Evolutionary conservation across 768 basidiomycete species (phyloP).

Genomic region (Lactifluus pinguis): DNA sequence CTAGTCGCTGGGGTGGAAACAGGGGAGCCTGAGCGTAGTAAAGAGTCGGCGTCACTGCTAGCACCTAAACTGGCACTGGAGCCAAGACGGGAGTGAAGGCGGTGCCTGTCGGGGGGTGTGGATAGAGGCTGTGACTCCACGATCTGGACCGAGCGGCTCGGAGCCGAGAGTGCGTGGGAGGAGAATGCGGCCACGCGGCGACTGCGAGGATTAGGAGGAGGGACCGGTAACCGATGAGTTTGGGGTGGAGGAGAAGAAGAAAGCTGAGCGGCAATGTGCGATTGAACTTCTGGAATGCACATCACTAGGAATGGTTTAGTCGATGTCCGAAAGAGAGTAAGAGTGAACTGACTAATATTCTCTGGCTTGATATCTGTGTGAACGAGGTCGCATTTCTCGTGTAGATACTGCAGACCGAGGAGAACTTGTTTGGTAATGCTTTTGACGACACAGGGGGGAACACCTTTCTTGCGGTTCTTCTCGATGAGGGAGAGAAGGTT

Average conservation of each 20-base stretch:
- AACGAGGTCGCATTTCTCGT: conserved; percentile 86
- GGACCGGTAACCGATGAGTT: conserved; percentile 74
- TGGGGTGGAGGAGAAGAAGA: conserved; percentile 60
- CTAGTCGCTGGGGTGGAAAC: conserved; percentile 25
- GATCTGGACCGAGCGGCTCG: conserved; percentile 66
- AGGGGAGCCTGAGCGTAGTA: conserved; percentile 16
- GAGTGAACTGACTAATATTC: conserved; percentile 69
- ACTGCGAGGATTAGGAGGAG: conserved; percentile 58
- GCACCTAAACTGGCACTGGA: conserved; percentile 27
- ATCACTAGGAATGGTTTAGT: conserved; percentile 43
- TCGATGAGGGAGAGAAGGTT: conserved; percentile 67
- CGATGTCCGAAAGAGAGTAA: neutral
- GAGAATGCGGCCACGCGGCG: conserved; percentile 57
- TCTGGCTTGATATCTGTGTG: conserved; percentile 95
- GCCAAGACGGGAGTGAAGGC: conserved; percentile 10
- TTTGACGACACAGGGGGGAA: conserved; percentile 75
- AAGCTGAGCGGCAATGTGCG: conserved; percentile 62
- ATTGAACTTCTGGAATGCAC: conserved; percentile 72
- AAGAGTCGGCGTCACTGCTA: conserved; percentile 20
- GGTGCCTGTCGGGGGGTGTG: conserved; percentile 32
- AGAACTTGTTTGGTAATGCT: conserved; percentile 80
- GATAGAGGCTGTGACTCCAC: conserved; percentile 74
- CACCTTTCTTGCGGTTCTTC: conserved; percentile 74
- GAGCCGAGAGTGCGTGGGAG: conserved; percentile 35
- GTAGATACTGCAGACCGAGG: conserved; percentile 83